These are phyloP conservation scores for Trifolium fragiferum DNA, from an alignment of 306 rosid genomes.

Conservation along the genomic window DNA sequence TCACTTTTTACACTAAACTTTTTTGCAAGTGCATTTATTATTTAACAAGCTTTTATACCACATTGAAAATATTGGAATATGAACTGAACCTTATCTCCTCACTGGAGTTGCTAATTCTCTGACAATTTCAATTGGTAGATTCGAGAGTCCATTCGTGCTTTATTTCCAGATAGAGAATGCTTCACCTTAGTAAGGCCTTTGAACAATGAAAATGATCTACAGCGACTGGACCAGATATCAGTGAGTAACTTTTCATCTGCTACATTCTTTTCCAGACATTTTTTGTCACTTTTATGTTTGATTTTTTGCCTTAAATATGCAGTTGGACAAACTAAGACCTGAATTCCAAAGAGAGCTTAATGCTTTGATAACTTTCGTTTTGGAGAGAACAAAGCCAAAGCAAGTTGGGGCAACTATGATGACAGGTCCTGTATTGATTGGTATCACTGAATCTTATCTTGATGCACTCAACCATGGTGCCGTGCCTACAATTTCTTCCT, in stretches of 20 bases:
- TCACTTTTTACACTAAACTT: not conserved
- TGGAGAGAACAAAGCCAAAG: conserved; percentile 94
- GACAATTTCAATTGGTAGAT: conserved; percentile 59
- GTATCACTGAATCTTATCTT: conserved; percentile 83
- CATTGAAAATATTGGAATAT: not conserved
- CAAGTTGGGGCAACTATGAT: conserved; percentile 94
- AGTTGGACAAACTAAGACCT: conserved; percentile 82
- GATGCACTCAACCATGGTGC: conserved; percentile 96
- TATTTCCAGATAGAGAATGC: conserved; percentile 96
- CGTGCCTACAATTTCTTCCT: conserved; percentile 91
- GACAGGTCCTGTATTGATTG: conserved; percentile 94
- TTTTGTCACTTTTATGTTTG: conserved; percentile 16
- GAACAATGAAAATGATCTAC: conserved; percentile 85
- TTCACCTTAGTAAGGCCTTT: conserved; percentile 94
- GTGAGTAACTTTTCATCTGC: conserved; percentile 49
- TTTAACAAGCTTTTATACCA: conserved; percentile 2
- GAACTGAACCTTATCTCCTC: conserved; percentile 13
- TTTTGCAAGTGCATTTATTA: conserved; percentile 31
- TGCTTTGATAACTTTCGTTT: conserved; percentile 83
- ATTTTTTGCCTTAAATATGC: conserved; percentile 44
- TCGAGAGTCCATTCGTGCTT: conserved; percentile 89
- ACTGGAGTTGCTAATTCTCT: conserved; percentile 45
- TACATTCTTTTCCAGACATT: not conserved
- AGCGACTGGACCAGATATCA: conserved; percentile 81
- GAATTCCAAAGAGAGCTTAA: conserved; percentile 85